Evolutionary conservation across 768 basidiomycete species (phyloP), one percentile per base, ranked within the genome.

Genomic region (Dioszegia crocea): DNA sequence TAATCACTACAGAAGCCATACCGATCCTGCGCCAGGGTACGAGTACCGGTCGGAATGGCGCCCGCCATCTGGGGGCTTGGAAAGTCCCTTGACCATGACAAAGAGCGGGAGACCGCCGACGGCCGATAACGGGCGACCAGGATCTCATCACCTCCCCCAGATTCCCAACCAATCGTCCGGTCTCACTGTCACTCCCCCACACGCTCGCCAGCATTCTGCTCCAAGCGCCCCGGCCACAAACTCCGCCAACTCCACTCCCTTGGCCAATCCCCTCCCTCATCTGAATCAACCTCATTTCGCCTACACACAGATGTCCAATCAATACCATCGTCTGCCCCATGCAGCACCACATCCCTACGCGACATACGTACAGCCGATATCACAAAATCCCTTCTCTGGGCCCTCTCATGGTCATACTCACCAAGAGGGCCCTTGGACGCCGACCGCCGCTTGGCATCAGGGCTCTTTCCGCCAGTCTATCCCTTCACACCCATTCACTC

Each of bases 1-100:
- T 33, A 33, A 33, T 33, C 33, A 33, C 30, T 63, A 56, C 56
- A 48, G 65, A 2, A 48, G 45, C 16, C 62, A 59, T 11, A 66
- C 66, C 2, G 66, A 67, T 29, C 66, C 62, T 2, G 36, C 38
- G 1, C 8, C 36, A 19, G 36, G 47, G 27, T 48, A 30, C 30
- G 47, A 31, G 11, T 48, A 48, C n/a, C 3, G 27, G 17, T 3
- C 14, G 29, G 19, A 29, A 3, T 48, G 47, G 47, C 4, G 27
- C 16, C 27, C 27, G 4, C 27, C 9, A 3, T 11, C 26, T 4
- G 29, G 51, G 11, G 36, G 36, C 10, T 27, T 53, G 17, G 51
- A 53, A 3, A 53, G 51, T 53, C 51, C 51, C 29, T 27, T 53
- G 38, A 27, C 51, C 9, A 38, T 53, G 5, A 24, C 12, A 8